Conservation (phyloP, 768 basidiomycete genomes). For the Psilocybe subaeruginosa region DNA sequence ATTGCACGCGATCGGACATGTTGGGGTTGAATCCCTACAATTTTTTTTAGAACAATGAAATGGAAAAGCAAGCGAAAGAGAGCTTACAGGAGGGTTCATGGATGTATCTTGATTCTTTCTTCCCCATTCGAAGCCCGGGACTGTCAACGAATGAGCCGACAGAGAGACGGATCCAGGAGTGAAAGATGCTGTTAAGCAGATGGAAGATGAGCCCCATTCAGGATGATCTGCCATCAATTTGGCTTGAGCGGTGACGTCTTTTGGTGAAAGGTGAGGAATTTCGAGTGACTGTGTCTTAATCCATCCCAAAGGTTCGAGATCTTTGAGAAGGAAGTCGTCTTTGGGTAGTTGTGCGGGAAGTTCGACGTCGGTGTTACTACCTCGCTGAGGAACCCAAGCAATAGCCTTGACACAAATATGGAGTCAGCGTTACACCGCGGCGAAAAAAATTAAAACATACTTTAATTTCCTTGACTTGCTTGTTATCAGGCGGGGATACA, state of each 20-base stretch:
- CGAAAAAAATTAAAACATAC: constrained; percentile 24
- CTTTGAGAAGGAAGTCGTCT: constrained; percentile 94
- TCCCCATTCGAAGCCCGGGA: constrained; percentile 98
- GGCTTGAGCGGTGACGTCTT: constrained; percentile 92
- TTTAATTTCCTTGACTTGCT: constrained; percentile 98
- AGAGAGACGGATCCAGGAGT: constrained; percentile 97
- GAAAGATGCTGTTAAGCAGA: constrained; percentile 94
- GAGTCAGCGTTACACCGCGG: background rate
- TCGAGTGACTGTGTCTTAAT: constrained; percentile 97
- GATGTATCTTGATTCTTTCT: constrained; percentile 90
- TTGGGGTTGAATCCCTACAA: constrained; percentile 92
- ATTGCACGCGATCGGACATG: constrained; percentile 95
- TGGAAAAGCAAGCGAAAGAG: background rate
- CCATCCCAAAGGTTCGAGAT: constrained; percentile 94
- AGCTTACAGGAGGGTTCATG: constrained; percentile 68
- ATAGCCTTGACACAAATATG: constrained; percentile 54
- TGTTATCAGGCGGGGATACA: constrained; percentile 91
- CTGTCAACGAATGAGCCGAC: constrained; percentile 87
- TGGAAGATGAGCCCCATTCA: constrained; percentile 92
- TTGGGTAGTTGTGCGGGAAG: constrained; percentile 88
- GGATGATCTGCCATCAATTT: constrained; percentile 97
- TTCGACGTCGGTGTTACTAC: constrained; percentile 94
- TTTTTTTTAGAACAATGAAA: constrained; percentile 9
- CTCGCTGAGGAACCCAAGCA: constrained; percentile 97
- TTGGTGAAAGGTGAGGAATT: constrained; percentile 88